Conservation (phyloP, 2,329 filamentous ascomycete species). For the Aspergillus viridinutans region DNA sequence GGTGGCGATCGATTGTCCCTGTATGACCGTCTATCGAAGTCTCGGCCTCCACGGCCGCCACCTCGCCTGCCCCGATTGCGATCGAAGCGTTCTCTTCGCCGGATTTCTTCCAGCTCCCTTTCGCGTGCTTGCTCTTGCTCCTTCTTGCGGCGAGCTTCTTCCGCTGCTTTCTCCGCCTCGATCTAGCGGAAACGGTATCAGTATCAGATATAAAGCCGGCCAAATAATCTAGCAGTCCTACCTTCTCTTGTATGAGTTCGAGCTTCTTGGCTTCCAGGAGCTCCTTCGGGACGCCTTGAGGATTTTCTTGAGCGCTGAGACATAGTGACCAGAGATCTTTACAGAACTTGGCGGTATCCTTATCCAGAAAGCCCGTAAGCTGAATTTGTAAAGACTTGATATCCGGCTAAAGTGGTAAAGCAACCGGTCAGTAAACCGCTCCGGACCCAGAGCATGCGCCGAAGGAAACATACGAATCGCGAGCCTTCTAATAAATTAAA, state of each 20-base stretch:
- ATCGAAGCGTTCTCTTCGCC: conserved; percentile 51
- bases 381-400: conserved; percentile 95
- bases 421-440: conserved; percentile 13
- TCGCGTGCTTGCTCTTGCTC: conserved; percentile 70
- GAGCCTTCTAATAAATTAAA: conserved; percentile 67
- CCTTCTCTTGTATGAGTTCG: conserved; percentile 93
- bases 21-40: conserved; percentile 47
- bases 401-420: conserved; percentile 63
- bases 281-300: conserved; percentile 90
- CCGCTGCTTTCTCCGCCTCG: conserved; percentile 75
- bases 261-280: conserved; percentile 93
- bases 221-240: conserved; percentile 30
- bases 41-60: conserved; percentile 33
- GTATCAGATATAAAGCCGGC: background rate
- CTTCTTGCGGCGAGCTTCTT: conserved; percentile 66
- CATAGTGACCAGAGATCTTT: conserved; percentile 91
- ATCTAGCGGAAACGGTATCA: conserved; percentile 49
- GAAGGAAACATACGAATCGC: conserved; percentile 61
- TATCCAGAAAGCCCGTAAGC: conserved; percentile 90
- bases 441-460: background rate
- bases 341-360: conserved; percentile 83
- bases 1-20: conserved; percentile 51
- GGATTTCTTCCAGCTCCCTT: conserved; percentile 63
- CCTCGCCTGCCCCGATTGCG: conserved; percentile 35
- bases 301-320: conserved; percentile 81